These are phyloP conservation scores for Penicillium sp. DNA, from an alignment of 2,329 filamentous ascomycete species.

Conservation along the genomic window DNA sequence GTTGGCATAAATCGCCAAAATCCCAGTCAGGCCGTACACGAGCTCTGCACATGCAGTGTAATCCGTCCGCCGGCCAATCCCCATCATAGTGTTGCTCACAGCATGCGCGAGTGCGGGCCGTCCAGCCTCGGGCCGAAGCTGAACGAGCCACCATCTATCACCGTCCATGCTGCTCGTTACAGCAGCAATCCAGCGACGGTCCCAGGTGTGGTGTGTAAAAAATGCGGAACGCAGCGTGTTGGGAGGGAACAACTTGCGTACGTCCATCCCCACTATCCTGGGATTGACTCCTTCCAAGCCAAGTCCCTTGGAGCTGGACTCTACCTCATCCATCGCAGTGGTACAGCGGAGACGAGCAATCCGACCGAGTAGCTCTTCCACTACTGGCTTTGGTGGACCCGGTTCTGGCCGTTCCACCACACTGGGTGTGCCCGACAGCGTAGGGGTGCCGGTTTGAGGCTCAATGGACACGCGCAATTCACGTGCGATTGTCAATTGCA, in stretches of 20 bases:
- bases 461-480: slow-evolving; percentile 63
- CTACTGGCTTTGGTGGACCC: slow-evolving; percentile 48
- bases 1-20: slow-evolving; percentile 35
- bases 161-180: slow-evolving; percentile 65
- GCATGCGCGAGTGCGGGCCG: slow-evolving; percentile 24
- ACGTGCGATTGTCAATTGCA: slow-evolving; percentile 63
- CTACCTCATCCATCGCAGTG: slow-evolving; percentile 37
- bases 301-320: slow-evolving; percentile 30
- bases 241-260: slow-evolving; percentile 56
- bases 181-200: slow-evolving; percentile 67
- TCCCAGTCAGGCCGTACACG: slow-evolving; percentile 32
- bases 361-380: slow-evolving; percentile 36
- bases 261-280: slow-evolving; percentile 37
- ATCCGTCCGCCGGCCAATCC: slow-evolving; percentile 14
- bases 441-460: slow-evolving; percentile 69
- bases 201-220: slow-evolving; percentile 48
- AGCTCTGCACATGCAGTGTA: slow-evolving; percentile 30
- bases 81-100: slow-evolving; percentile 25
- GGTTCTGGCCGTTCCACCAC: slow-evolving; percentile 58
- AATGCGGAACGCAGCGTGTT: slow-evolving; percentile 61
- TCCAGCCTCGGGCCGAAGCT: slow-evolving; percentile 20
- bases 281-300: slow-evolving; percentile 36
- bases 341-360: slow-evolving; percentile 35
- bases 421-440: slow-evolving; percentile 60
- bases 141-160: slow-evolving; percentile 71